Percentiles rank a stretch among this genome's conserved stretches.
Conservation (phyloP, 768 basidiomycete genomes). For the Lactifluus pinguis region DNA sequence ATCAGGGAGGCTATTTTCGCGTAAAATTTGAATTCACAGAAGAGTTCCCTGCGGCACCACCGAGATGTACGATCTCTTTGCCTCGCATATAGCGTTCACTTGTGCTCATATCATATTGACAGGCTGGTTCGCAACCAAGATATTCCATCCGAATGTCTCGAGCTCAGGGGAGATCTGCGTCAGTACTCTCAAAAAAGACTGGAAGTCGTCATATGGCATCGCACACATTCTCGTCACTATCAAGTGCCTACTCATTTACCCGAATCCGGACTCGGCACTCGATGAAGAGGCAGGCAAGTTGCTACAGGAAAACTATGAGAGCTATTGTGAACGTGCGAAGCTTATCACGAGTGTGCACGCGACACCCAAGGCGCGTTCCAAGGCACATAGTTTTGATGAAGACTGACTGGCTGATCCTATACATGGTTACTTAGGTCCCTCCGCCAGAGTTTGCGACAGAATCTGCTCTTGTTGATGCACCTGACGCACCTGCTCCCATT, state of each 20-base stretch:
- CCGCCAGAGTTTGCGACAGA: conserved; percentile 56
- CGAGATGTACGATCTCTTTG: conserved; percentile 64
- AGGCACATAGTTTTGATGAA: background rate
- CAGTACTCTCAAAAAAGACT: conserved; percentile 95
- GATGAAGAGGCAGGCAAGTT: conserved; percentile 96
- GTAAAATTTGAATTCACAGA: conserved; percentile 84
- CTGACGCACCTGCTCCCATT: conserved; percentile 24
- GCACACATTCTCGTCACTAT: conserved; percentile 86
- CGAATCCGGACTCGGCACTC: conserved; percentile 91
- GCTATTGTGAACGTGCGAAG: conserved; percentile 77
- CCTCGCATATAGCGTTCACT: background rate
- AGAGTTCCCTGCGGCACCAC: conserved; percentile 89
- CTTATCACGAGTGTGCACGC: conserved; percentile 91
- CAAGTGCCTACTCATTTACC: conserved; percentile 92
- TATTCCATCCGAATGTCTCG: conserved; percentile 96
- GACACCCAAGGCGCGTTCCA: conserved; percentile 53
- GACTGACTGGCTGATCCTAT: background rate
- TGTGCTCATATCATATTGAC: background rate
- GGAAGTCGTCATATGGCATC: conserved; percentile 88
- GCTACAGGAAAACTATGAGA: conserved; percentile 80
- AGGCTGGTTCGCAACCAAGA: conserved; percentile 92
- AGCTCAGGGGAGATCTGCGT: conserved; percentile 89
- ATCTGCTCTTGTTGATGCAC: conserved; percentile 24
- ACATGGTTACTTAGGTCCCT: conserved; percentile 23
- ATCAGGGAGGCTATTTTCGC: conserved; percentile 61